These are phyloP conservation scores for Aphanomyces invadans DNA, from an alignment of 352 stramenopile genomes.

Conservation along the genomic window DNA sequence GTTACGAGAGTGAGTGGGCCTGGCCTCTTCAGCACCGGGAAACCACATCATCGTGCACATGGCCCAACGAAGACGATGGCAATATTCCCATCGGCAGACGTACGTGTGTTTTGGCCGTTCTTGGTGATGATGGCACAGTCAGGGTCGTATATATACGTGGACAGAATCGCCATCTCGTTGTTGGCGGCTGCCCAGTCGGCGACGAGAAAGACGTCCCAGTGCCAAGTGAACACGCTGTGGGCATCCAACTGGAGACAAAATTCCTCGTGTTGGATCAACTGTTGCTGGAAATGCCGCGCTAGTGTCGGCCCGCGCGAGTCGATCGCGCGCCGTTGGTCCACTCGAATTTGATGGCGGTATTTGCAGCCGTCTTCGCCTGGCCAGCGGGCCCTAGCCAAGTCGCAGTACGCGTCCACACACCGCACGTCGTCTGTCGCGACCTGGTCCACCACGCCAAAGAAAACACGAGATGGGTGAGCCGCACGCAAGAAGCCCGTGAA, in stretches of 20 bases:
- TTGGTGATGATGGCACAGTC: slow-evolving; percentile 1
- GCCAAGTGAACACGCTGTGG: slow-evolving; percentile 20
- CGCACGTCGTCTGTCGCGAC: slow-evolving; percentile 6
- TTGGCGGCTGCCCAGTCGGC: slow-evolving; percentile 14
- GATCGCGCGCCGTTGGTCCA: slow-evolving; percentile 5
- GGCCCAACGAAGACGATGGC: not conserved
- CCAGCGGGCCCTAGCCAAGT: slow-evolving; percentile 2
- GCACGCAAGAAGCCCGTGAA: slow-evolving; percentile 18
- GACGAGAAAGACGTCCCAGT: slow-evolving; percentile 22
- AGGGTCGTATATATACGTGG: slow-evolving; percentile 24
- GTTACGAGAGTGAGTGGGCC: too few relatives aligned
- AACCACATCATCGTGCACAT: not conserved
- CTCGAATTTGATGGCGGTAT: slow-evolving; percentile 12
- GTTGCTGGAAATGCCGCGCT: slow-evolving; percentile 22
- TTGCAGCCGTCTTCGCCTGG: not conserved
- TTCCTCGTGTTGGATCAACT: slow-evolving; percentile 17
- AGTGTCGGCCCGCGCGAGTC: slow-evolving; percentile 24
- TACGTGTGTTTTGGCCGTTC: slow-evolving; percentile 11
- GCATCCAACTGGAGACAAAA: slow-evolving; percentile 26
- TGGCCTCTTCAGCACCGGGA: too few relatives aligned
- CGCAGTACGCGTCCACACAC: slow-evolving; percentile 22
- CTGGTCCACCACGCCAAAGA: slow-evolving; percentile 26
- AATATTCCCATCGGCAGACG: not conserved
- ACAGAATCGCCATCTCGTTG: slow-evolving; percentile 25
- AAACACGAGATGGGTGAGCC: slow-evolving; percentile 1